Base-by-base conservation (phyloP, 768 basidiomycete species). In the Termitomyces sp. region DNA sequence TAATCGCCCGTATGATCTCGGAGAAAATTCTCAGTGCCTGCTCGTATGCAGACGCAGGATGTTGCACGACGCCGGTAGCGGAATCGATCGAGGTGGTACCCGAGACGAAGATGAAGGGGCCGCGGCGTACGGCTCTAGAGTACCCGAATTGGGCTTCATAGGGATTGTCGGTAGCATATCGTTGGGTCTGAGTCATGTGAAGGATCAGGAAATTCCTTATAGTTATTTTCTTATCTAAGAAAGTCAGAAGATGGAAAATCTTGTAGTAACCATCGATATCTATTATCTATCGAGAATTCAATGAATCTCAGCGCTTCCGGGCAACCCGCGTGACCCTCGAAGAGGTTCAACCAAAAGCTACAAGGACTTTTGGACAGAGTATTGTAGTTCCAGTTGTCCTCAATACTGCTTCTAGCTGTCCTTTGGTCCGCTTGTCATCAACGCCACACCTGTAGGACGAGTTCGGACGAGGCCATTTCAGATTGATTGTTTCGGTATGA, bases 91-190 rank as follows among this genome's bases (percentile, higher is more conserved):
- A 74, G 2, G 80, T 81, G 16, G 80, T 81, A 3, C 80, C 81
- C 10, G 80, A 81, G 32, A 81, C 75, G 64, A 77, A 78, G 62
- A 82, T 76, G 69, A 76, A 78, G 5, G 77, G 76, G 0, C 82
- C 82, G 53, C 75, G 73, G 14, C 79, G 77, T 27, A 81, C 71
- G 7, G 79, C 80, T 57, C 80, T 69, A 30, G 78, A 80, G 65
- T 81, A 82, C 0, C 80, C 80, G 56, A 80, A 81, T 55, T 71
- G 61, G 14, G 63, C 61, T 62, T 83, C 80, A 64, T 79, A 83
- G 5, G 80, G 79, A 64, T 81, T 82, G 6, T 63, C 41, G 7
- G 78, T 82, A 60, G 61, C 61, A 54, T 65, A 58, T 52, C 61
- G 54, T 40, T 61, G 62, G 21, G 59, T 61, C 43, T 56, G 37